phyloP scores from a whole-genome alignment of 73 alveolate genomes.

The Paraurostyla sp. region DNA sequence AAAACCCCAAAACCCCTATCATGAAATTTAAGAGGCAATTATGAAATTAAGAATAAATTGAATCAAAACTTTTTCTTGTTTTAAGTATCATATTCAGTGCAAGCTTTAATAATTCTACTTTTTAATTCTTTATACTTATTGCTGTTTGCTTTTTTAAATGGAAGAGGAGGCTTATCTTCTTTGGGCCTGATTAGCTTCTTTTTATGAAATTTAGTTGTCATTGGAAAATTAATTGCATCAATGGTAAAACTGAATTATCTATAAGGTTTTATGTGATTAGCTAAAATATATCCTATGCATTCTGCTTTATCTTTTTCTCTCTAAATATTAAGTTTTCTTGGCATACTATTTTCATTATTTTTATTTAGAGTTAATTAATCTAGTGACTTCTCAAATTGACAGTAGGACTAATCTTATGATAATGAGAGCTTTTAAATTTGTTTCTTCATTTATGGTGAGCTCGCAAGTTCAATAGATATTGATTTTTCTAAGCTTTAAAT shows the following conservation, averaged over 20 bases:
- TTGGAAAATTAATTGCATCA: constrained; percentile 26
- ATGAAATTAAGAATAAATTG: not conserved
- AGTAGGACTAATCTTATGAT: too few relatives aligned
- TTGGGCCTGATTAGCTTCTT: not conserved
- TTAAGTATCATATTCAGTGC: constrained; percentile 42
- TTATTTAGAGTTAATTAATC: not conserved
- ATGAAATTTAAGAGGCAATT: too few relatives aligned
- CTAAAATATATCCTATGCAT: constrained; percentile 32
- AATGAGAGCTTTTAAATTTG: too few relatives aligned
- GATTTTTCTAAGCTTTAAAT: too few relatives aligned
- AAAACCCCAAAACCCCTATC: too few relatives aligned
- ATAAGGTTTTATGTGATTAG: not conserved
- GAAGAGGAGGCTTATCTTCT: constrained; percentile 17
- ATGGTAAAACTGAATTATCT: not conserved
- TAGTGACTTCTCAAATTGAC: too few relatives aligned
- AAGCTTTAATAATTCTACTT: not conserved
- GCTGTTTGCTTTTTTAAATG: not conserved
- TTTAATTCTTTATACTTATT: not conserved
- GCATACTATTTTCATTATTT: not conserved
- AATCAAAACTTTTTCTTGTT: constrained; percentile 27
- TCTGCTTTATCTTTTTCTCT: constrained; percentile 47
- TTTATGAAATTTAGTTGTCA: constrained; percentile 21
- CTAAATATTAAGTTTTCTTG: not conserved
- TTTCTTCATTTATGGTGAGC: too few relatives aligned
- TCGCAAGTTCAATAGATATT: too few relatives aligned